Base-by-base conservation (phyloP, 192 early-diverging fungal species). In the Phlyctochytrium arcticum region DNA sequence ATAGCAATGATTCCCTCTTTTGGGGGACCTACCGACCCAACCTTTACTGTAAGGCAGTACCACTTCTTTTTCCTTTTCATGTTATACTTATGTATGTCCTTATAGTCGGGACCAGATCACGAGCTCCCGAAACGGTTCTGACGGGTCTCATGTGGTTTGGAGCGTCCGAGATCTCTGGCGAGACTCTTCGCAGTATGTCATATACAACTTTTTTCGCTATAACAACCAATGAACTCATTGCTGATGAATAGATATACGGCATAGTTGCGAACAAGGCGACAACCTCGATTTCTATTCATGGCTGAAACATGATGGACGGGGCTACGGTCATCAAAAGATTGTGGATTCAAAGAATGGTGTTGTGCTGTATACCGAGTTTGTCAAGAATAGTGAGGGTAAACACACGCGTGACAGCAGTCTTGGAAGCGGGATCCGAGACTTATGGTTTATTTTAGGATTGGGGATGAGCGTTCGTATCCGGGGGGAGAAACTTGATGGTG, bases 61-160 rank as follows among this genome's bases (percentile, higher is more conserved):
- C 3, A 5, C 50, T 17, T 27, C 17, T 27, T 30, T 51, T 23
- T 53, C 19, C 50, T 26, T 53, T 17, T 12, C 50, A 17, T 27
- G 17, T 30, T 30, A 30, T 27, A 44, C 23, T 19, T 3, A 27
- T 27, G 42, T 8, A 27, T 53, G 19, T 24, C 33, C 27, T 31
- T 54, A 17, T 32, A 64, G 62, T 98, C 83, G 95, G 95, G 36
- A 89, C 88, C 1, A 83, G 90, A 0, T 87, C 92, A 12, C 87
- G 92, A 42, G 51, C 86, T 29, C 77, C 89, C 0, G 78, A 90
- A 36, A 83, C 90, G 3, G 67, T 98, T n/a, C 76, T 92, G 71
- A 89, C 90, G 23, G 92, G 95, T 6, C 79, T 98, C n/a, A 90
- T 93, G 87, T 95, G 95, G 95, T 92, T 90, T 76, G 89, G 90